Percentiles rank a stretch among this genome's conserved stretches.
Conservation (phyloP, 2,329 filamentous ascomycete genomes). For the Alternaria infectoria region DNA sequence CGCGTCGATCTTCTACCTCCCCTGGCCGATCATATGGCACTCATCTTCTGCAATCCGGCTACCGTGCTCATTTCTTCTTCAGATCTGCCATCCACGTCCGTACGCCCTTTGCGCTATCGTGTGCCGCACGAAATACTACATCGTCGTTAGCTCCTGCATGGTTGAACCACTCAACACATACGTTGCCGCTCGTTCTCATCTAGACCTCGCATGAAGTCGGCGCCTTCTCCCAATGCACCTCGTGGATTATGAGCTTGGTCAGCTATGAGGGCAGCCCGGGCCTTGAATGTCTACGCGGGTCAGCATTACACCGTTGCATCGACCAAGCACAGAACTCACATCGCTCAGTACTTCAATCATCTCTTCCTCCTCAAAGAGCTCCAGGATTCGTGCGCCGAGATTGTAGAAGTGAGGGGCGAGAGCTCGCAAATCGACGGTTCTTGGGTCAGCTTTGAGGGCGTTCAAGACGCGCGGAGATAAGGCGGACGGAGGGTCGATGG, state of each 20-base stretch:
- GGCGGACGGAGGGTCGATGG: constrained; percentile 79
- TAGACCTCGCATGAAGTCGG: constrained; percentile 84
- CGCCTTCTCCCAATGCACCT: constrained; percentile 68
- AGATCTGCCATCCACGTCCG: constrained; percentile 53
- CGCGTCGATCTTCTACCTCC: neutral
- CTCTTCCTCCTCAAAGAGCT: constrained; percentile 90
- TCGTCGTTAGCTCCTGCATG: constrained; percentile 5
- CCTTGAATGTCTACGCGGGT: constrained; percentile 72
- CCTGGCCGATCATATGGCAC: neutral
- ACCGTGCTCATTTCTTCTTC: constrained; percentile 46
- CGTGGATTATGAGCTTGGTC: constrained; percentile 88
- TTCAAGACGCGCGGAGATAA: constrained; percentile 82
- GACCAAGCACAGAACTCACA: constrained; percentile 30
- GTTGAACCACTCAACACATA: constrained; percentile 42
- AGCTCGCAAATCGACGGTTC: constrained; percentile 81
- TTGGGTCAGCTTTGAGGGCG: constrained; percentile 87
- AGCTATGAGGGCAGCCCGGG: constrained; percentile 79
- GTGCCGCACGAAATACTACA: constrained; percentile 56
- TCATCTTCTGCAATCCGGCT: neutral
- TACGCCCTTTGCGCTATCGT: constrained; percentile 56
- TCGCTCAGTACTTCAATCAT: constrained; percentile 66
- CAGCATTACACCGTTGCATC: neutral
- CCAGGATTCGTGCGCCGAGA: constrained; percentile 82
- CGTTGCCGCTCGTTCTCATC: constrained; percentile 85
- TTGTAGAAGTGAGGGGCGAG: constrained; percentile 88